A percentile compares a stretch with the other conserved stretches of the same genome.
These are phyloP conservation scores for Austroboletus festivus DNA, from an alignment of 768 basidiomycete genomes.

Conservation along the genomic window DNA sequence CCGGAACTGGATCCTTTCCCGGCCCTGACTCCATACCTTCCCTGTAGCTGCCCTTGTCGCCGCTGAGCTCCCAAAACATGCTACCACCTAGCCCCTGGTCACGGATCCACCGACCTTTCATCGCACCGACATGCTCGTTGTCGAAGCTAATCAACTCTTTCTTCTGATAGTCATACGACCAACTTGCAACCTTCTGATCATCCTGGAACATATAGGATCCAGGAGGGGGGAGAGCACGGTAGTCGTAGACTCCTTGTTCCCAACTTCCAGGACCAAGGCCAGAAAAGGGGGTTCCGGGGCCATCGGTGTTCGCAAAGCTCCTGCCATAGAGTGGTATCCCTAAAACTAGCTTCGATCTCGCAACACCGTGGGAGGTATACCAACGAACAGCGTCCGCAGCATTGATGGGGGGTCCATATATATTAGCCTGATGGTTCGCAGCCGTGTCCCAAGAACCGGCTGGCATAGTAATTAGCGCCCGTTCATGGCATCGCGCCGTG, in stretches of 20 bases:
- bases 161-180: constrained; percentile 72
- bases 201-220: constrained; percentile 67
- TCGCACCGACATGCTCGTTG: constrained; percentile 57
- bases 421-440: constrained; percentile 83
- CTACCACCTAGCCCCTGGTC: constrained; percentile 78
- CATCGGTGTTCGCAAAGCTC: constrained; percentile 81
- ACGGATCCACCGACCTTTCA: constrained; percentile 81
- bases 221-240: constrained; percentile 81
- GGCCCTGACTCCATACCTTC: constrained; percentile 72
- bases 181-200: constrained; percentile 68
- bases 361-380: constrained; percentile 71
- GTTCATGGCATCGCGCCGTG: constrained; percentile 18
- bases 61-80: constrained; percentile 94
- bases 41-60: constrained; percentile 69
- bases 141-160: constrained; percentile 86
- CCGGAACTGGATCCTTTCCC: constrained; percentile 72
- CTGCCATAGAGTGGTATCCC: constrained; percentile 95
- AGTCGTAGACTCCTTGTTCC: constrained; percentile 92
- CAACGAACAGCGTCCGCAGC: constrained; percentile 63
- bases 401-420: constrained; percentile 66
- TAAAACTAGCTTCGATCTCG: constrained; percentile 76
- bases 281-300: constrained; percentile 74
- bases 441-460: constrained; percentile 74
- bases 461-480: constrained; percentile 26
- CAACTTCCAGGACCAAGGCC: constrained; percentile 87